Evolutionary conservation across 2,329 filamentous ascomycete species (phyloP).

Genomic region (Aspergillus pseudoglaucus): DNA sequence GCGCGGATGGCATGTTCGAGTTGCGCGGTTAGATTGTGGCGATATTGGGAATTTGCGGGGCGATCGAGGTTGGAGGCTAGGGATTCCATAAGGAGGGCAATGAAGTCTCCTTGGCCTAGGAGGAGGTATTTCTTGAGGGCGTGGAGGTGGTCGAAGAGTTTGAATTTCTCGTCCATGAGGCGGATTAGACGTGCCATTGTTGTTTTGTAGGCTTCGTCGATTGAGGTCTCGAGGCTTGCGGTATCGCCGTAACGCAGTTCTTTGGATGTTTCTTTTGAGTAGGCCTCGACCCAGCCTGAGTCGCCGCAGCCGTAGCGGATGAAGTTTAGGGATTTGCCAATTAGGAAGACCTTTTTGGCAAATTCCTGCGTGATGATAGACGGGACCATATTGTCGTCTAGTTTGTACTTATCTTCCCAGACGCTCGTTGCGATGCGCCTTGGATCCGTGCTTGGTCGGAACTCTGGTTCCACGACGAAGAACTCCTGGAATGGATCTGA

Average conservation of each 20-base stretch:
- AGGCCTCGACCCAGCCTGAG: constrained; percentile 88
- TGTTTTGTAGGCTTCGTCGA: constrained; percentile 94
- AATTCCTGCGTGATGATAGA: constrained; percentile 91
- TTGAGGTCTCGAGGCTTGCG: constrained; percentile 81
- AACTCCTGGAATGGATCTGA: constrained; percentile 96
- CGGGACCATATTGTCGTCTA: constrained; percentile 79
- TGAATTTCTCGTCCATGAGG: constrained; percentile 92
- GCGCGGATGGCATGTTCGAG: constrained; percentile 94
- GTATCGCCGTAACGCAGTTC: constrained; percentile 91
- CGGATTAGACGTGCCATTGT: constrained; percentile 93
- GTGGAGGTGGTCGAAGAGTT: constrained; percentile 83
- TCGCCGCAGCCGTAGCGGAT: constrained; percentile 94
- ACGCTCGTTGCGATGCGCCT: constrained; percentile 67
- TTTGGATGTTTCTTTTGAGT: constrained; percentile 87
- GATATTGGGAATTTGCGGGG: constrained; percentile 92
- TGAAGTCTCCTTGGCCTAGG: constrained; percentile 93
- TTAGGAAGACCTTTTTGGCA: constrained; percentile 91
- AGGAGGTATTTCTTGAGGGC: constrained; percentile 93
- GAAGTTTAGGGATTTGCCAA: constrained; percentile 96
- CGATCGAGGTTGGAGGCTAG: constrained; percentile 86
- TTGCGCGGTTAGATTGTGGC: constrained; percentile 95
- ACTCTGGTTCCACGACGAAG: constrained; percentile 79
- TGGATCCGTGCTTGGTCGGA: constrained; percentile 44
- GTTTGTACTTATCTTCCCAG: constrained; percentile 95
- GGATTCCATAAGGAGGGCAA: constrained; percentile 94